These are phyloP conservation scores for Pseudopyricularia cyperi DNA, from an alignment of 2,329 filamentous ascomycete species.

Conservation along the genomic window DNA sequence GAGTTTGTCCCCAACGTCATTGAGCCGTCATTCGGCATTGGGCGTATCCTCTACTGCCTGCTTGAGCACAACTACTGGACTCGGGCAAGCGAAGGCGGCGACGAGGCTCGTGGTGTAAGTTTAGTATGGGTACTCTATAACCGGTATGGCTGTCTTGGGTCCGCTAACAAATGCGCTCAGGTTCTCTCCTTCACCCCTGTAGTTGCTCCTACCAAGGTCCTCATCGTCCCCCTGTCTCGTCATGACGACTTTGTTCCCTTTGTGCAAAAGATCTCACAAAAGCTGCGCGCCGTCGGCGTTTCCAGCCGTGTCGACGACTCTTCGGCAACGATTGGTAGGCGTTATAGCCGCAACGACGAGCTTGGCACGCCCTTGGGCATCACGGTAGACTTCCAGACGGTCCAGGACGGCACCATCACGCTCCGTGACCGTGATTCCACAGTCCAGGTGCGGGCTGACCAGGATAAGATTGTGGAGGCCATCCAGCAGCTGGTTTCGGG, in stretches of 20 bases:
- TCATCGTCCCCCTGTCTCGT: slow-evolving; percentile 77
- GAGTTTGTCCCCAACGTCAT: slow-evolving; percentile 95
- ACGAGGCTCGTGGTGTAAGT: slow-evolving; percentile 79
- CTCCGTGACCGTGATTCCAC: slow-evolving; percentile 84
- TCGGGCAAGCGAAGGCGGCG: slow-evolving; percentile 53
- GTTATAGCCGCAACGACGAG: slow-evolving; percentile 90
- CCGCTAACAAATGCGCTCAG: slow-evolving; percentile 13
- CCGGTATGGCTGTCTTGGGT: background rate
- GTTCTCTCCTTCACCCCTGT: slow-evolving; percentile 42
- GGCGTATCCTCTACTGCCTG: slow-evolving; percentile 81
- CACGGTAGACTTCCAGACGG: slow-evolving; percentile 90
- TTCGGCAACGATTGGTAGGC: slow-evolving; percentile 84
- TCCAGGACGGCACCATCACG: slow-evolving; percentile 77
- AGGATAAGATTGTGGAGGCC: slow-evolving; percentile 70
- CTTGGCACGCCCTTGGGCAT: slow-evolving; percentile 88
- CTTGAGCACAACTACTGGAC: slow-evolving; percentile 96
- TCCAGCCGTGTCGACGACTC: slow-evolving; percentile 84
- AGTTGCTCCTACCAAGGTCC: slow-evolving; percentile 88
- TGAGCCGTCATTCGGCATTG: slow-evolving; percentile 95
- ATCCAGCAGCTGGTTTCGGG: slow-evolving; percentile 38
- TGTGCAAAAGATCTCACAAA: slow-evolving; percentile 57
- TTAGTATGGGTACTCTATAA: slow-evolving; percentile 1
- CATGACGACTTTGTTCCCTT: slow-evolving; percentile 73
- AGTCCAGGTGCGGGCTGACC: slow-evolving; percentile 73
- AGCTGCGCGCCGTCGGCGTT: slow-evolving; percentile 63